Percentiles rank a stretch among this genome's conserved stretches.
phyloP scores from a whole-genome alignment of 2,329 filamentous ascomycete species.

The Fonsecaea erecta region DNA sequence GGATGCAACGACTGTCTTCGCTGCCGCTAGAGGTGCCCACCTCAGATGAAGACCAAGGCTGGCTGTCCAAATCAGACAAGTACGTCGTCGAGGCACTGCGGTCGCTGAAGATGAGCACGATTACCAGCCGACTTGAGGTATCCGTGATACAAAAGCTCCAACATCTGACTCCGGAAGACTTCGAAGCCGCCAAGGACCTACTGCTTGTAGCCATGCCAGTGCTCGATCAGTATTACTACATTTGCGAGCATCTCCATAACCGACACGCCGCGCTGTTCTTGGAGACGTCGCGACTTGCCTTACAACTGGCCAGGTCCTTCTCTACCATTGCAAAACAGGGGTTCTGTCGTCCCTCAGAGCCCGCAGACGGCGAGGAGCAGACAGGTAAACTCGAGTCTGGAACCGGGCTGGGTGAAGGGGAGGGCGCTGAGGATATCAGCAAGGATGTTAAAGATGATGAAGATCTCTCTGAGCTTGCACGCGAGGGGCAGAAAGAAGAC shows the following conservation, averaged over 20 bases:
- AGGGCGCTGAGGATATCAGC: slow-evolving; percentile 95
- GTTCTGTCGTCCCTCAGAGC: slow-evolving; percentile 88
- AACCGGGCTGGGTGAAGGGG: slow-evolving; percentile 91
- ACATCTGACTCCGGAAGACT: slow-evolving; percentile 51
- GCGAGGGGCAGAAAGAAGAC: slow-evolving; percentile 67
- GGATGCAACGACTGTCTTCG: slow-evolving; percentile 73
- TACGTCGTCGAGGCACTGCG: slow-evolving; percentile 59
- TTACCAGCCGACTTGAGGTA: slow-evolving; percentile 53
- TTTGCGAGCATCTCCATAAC: slow-evolving; percentile 63
- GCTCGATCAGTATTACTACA: slow-evolving; percentile 70
- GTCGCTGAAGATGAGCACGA: slow-evolving; percentile 63
- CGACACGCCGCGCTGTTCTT: slow-evolving; percentile 69
- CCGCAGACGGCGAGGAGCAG: slow-evolving; percentile 68
- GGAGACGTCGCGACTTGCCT: slow-evolving; percentile 73
- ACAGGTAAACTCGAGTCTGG: slow-evolving; percentile 84
- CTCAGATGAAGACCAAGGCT: slow-evolving; percentile 65
- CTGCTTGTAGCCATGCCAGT: slow-evolving; percentile 71
- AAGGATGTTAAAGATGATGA: slow-evolving; percentile 95
- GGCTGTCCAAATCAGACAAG: slow-evolving; percentile 64
- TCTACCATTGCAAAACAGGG: slow-evolving; percentile 79
- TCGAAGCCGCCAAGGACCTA: slow-evolving; percentile 52
- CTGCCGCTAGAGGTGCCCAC: slow-evolving; percentile 59
- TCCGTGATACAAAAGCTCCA: slow-evolving; percentile 54
- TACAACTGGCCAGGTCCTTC: slow-evolving; percentile 76
- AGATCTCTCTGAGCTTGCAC: slow-evolving; percentile 86